Evolutionary conservation across 768 basidiomycete species (phyloP).

Genomic region (Boletus vermiculosoides): DNA sequence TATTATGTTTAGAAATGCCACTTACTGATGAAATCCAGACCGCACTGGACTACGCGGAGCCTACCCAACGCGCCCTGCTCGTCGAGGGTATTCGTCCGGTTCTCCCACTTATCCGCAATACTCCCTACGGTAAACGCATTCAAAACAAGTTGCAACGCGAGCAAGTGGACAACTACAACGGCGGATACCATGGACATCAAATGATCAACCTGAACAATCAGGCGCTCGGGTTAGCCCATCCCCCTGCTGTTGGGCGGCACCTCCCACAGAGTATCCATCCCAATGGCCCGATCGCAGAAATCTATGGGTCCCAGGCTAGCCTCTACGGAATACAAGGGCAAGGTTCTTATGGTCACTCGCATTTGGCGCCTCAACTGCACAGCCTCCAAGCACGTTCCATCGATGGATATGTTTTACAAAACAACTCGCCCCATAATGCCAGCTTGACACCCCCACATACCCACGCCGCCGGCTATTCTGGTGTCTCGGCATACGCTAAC

Average conservation of each 20-base stretch:
- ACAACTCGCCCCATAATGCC: slow-evolving; percentile 64
- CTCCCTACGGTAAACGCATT: slow-evolving; percentile 98
- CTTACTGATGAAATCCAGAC: slow-evolving; percentile 54
- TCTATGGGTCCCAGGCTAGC: slow-evolving; percentile 61
- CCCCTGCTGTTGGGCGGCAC: slow-evolving; percentile 52
- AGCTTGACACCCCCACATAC: slow-evolving; percentile 57
- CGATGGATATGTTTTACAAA: slow-evolving; percentile 80
- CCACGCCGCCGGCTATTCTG: slow-evolving; percentile 55
- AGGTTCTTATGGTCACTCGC: slow-evolving; percentile 57
- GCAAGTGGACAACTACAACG: slow-evolving; percentile 67
- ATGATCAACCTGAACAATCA: slow-evolving; percentile 58
- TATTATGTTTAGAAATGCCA: background rate
- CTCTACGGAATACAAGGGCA: slow-evolving; percentile 61
- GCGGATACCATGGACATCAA: slow-evolving; percentile 59
- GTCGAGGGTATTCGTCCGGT: slow-evolving; percentile 99
- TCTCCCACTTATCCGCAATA: slow-evolving; percentile 96
- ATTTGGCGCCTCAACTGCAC: slow-evolving; percentile 53
- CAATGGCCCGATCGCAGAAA: slow-evolving; percentile 56
- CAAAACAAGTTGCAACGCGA: slow-evolving; percentile 98
- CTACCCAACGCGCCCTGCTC: slow-evolving; percentile 85
- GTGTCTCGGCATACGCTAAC: slow-evolving; percentile 51
- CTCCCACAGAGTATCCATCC: slow-evolving; percentile 52
- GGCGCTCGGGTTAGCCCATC: slow-evolving; percentile 46
- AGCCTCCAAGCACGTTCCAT: slow-evolving; percentile 68
- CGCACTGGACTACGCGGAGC: slow-evolving; percentile 95